These are phyloP conservation scores for Ophiostoma sp. DNA, from an alignment of 2,329 filamentous ascomycete species.

Conservation along the genomic window DNA sequence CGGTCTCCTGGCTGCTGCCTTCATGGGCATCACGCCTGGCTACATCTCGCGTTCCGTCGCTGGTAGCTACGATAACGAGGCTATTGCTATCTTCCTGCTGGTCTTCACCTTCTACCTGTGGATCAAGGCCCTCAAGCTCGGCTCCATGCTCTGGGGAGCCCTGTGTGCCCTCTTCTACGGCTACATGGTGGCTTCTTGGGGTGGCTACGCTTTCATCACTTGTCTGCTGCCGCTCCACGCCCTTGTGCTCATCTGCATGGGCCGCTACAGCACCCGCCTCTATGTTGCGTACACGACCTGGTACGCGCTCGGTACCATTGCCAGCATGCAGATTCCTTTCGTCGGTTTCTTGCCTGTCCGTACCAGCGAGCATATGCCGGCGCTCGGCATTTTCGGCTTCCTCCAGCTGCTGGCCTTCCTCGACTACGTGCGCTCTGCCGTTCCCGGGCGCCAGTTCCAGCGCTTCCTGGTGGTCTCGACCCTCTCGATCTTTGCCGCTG, in stretches of 20 bases:
- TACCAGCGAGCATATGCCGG: slow-evolving; percentile 98
- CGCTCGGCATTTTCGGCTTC: slow-evolving; percentile 89
- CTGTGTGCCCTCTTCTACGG: slow-evolving; percentile 94
- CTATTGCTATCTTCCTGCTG: slow-evolving; percentile 96
- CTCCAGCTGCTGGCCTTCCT: slow-evolving; percentile 90
- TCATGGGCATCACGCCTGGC: slow-evolving; percentile 96
- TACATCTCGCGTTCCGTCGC: slow-evolving; percentile 98
- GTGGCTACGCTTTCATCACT: slow-evolving; percentile 99
- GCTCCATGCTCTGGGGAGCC: slow-evolving; percentile 94
- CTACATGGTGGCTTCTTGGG: slow-evolving; percentile 99
- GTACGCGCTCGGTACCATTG: slow-evolving; percentile 92
- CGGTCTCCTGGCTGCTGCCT: slow-evolving; percentile 84
- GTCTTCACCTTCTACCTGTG: slow-evolving; percentile 98
- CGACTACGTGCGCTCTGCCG: slow-evolving; percentile 80
- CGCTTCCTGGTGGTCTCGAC: slow-evolving; percentile 76
- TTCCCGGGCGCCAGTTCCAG: slow-evolving; percentile 90
- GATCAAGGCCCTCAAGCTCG: slow-evolving; percentile 97
- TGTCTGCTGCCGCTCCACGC: slow-evolving; percentile 91
- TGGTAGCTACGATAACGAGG: slow-evolving; percentile 96
- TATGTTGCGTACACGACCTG: slow-evolving; percentile 98
- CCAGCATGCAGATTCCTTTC: slow-evolving; percentile 99
- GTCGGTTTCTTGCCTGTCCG: slow-evolving; percentile 95
- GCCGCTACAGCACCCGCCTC: slow-evolving; percentile 84
- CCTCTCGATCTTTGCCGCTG: slow-evolving; percentile 65
- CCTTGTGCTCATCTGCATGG: slow-evolving; percentile 94